Conservation (phyloP, 441 rosid species). For the Adansonia rubrostipa region DNA sequence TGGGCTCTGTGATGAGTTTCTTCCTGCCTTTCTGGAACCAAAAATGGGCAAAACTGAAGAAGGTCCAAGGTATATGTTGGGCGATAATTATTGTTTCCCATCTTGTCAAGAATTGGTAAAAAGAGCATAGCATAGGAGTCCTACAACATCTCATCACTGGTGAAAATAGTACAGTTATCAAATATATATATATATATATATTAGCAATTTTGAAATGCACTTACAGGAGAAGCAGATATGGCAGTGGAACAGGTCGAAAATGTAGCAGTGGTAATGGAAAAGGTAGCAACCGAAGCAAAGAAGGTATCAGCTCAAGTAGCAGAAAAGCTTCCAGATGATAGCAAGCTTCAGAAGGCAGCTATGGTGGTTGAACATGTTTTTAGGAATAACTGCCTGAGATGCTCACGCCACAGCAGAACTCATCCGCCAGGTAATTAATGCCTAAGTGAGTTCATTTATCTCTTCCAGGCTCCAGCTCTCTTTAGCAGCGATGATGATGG, state of each 20-base stretch:
- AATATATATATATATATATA: neutral
- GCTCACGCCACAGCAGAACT: constrained; percentile 50
- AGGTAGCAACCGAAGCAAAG: constrained; percentile 59
- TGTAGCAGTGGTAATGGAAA: constrained; percentile 66
- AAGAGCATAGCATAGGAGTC: neutral
- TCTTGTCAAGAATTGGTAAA: neutral
- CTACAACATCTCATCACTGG: too few relatives aligned
- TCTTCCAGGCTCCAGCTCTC: neutral
- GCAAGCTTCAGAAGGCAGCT: constrained; percentile 60
- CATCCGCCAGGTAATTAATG: constrained; percentile 52
- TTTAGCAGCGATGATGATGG: neutral
- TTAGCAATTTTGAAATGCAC: neutral
- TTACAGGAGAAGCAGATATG: constrained; percentile 55
- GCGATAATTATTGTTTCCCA: neutral
- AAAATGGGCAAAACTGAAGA: constrained; percentile 45
- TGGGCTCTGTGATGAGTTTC: constrained; percentile 59
- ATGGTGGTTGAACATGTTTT: constrained; percentile 52
- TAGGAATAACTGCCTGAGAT: constrained; percentile 57
- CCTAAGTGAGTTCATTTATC: neutral
- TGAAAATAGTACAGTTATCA: neutral
- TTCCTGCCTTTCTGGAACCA: constrained; percentile 52
- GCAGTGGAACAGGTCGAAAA: constrained; percentile 50
- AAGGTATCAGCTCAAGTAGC: constrained; percentile 53
- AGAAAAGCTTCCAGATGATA: constrained; percentile 50
- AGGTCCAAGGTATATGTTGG: constrained; percentile 53